Conservation (phyloP, 495 filamentous ascomycete genomes). For the Amphirosellinia nigrospora region DNA sequence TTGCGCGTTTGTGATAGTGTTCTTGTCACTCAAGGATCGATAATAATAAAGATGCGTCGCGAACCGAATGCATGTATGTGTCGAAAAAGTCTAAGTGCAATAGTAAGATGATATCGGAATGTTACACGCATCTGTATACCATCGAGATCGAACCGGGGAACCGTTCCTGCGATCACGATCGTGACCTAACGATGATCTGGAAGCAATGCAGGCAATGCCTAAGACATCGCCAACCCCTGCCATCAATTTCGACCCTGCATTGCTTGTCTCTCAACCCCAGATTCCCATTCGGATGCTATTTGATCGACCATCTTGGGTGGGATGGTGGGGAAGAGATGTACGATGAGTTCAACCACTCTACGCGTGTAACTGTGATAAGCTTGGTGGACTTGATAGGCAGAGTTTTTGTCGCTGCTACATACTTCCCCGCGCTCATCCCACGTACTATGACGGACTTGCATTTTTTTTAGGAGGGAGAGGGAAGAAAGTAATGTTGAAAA, state of each 20-base stretch:
- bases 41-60: background rate
- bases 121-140: background rate
- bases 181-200: conserved; percentile 16
- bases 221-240: background rate
- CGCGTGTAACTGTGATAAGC: background rate
- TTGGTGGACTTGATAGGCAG: conserved; percentile 5
- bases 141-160: background rate
- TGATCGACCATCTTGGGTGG: background rate
- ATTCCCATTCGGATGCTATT: background rate
- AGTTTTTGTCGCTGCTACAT: background rate
- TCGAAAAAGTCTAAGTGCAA: background rate
- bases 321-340: conserved; percentile 12
- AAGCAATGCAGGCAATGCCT: background rate
- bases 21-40: background rate
- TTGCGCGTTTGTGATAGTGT: background rate
- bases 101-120: background rate
- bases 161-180: conserved; percentile 15
- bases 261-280: background rate
- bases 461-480: background rate
- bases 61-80: background rate
- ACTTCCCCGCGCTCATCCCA: conserved; percentile 20
- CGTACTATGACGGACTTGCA: background rate
- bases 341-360: conserved; percentile 9
- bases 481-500: too few relatives aligned
- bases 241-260: background rate